These are phyloP conservation scores for Xerocomus potaroensis DNA, from an alignment of 768 basidiomycete species.

Conservation along the genomic window DNA sequence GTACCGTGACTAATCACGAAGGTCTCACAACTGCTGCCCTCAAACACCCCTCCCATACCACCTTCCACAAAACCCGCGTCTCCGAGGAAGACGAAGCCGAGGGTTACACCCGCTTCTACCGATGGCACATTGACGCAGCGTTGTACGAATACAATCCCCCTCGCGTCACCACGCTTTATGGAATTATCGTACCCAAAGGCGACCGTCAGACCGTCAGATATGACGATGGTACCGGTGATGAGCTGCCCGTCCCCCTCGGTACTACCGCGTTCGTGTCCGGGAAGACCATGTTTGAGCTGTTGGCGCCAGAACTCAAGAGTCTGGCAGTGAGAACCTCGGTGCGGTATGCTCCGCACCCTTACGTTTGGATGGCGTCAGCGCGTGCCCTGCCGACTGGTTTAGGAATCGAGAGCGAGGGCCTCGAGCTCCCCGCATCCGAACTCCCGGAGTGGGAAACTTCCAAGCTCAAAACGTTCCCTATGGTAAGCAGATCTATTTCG, in stretches of 20 bases:
- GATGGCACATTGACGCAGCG: constrained; percentile 93
- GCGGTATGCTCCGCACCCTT: constrained; percentile 80
- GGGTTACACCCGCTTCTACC: constrained; percentile 84
- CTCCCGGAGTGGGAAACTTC: constrained; percentile 81
- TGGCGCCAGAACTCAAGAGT: constrained; percentile 69
- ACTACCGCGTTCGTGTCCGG: constrained; percentile 85
- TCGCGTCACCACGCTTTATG: constrained; percentile 82
- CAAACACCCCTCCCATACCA: constrained; percentile 82
- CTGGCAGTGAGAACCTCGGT: constrained; percentile 74
- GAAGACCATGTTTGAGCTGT: constrained; percentile 77
- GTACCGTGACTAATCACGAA: constrained; percentile 73
- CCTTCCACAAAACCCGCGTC: constrained; percentile 80
- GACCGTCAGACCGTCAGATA: constrained; percentile 61
- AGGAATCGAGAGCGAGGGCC: constrained; percentile 75
- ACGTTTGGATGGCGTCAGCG: constrained; percentile 86
- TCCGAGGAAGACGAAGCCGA: constrained; percentile 68
- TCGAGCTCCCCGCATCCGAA: constrained; percentile 61
- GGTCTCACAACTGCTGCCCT: constrained; percentile 73
- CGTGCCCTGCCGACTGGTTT: constrained; percentile 73
- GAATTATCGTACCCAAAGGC: constrained; percentile 67
- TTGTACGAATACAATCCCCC: constrained; percentile 75
- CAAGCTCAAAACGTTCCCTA: constrained; percentile 67
- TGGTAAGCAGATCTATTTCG: no score
- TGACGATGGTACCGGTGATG: constrained; percentile 86
- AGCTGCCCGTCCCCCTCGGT: constrained; percentile 75